Conservation (phyloP, 1,284 basidiomycete genomes). For the Leucocoprinus gongylophorus region DNA sequence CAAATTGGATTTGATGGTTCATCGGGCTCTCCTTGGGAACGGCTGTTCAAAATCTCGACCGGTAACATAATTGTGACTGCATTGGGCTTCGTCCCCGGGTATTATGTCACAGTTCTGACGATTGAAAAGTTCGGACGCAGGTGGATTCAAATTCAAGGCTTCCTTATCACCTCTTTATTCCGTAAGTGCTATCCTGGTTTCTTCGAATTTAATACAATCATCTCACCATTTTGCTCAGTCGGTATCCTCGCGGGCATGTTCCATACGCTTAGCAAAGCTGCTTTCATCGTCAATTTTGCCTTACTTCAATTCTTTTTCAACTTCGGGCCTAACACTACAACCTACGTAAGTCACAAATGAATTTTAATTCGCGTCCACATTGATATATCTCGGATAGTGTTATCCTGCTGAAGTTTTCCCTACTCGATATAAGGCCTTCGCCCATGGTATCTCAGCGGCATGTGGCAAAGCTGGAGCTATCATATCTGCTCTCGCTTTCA, state of each 20-base stretch:
- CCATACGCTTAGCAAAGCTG: slow-evolving; percentile 47
- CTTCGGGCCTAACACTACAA: slow-evolving; percentile 81
- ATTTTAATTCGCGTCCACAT: neutral
- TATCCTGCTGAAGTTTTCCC: slow-evolving; percentile 56
- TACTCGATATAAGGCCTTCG: slow-evolving; percentile 72
- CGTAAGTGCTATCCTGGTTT: slow-evolving; percentile 33
- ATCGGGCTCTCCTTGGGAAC: slow-evolving; percentile 51
- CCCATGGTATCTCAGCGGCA: slow-evolving; percentile 78
- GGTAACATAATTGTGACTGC: slow-evolving; percentile 68
- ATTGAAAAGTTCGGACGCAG: slow-evolving; percentile 71
- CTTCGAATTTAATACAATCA: neutral
- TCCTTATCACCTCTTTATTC: slow-evolving; percentile 64
- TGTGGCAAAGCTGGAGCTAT: slow-evolving; percentile 78
- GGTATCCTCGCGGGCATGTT: slow-evolving; percentile 64
- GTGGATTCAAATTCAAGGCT: slow-evolving; percentile 74
- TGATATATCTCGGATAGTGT: neutral
- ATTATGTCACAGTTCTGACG: slow-evolving; percentile 61
- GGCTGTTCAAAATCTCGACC: slow-evolving; percentile 55
- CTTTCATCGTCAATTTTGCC: slow-evolving; percentile 69
- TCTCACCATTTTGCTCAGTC: slow-evolving; percentile 30
- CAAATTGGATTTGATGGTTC: slow-evolving; percentile 59
- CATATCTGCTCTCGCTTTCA: slow-evolving; percentile 76
- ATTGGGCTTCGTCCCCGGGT: slow-evolving; percentile 72
- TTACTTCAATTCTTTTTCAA: slow-evolving; percentile 66
- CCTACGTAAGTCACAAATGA: slow-evolving; percentile 37